Base-by-base conservation (phyloP, 345 rosid species). In the Nephelium lappaceum region DNA sequence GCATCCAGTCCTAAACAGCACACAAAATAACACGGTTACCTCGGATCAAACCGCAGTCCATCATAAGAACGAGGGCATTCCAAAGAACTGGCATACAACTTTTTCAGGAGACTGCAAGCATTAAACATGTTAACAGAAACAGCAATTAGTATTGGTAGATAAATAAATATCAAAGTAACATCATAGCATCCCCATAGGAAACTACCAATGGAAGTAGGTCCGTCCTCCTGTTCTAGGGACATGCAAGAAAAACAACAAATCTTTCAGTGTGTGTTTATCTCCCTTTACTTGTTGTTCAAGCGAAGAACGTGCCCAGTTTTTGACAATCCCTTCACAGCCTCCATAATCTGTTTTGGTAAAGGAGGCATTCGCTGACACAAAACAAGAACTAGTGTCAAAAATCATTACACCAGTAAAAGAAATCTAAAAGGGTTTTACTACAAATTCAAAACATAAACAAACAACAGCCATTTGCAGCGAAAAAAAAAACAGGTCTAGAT, bases 51-150 rank as follows among this genome's bases (percentile, higher is more conserved):
- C 11, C 87, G 93, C 78, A 96, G 86, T 81, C 87, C 93, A 77
- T 96, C 99, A 78, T 96, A 96, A 53, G 99, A 96, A 19, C 95
- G 95, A 42, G 99, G 99, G 74, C 99, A 96, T 79, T 96, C 98
- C 65, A 87, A 79, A 76, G 87, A 79, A 73, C 18, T 87, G 42
- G 89, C 76, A 81, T 94, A 96, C 83, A 94, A 79, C 85, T 90
- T 96, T 80, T 83, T 96, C 89, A 96, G 81, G 82, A 96, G 91
- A 89, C 99, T 96, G 91, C 90, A 83, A 78, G 53, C 43, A 72
- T 19, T 45, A 45, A 63, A 63, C 18, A 74, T 67, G 77, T 53
- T 53, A 65, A 53, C 78, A 55, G n/a, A 81, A 58, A 65, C 78
- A 80, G 5, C 38, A 74, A 31, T 71, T 27, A 67, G 66, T 31